These are phyloP conservation scores for Deakozyma indianensis DNA, from an alignment of 805 yeast species.

Conservation along the genomic window DNA sequence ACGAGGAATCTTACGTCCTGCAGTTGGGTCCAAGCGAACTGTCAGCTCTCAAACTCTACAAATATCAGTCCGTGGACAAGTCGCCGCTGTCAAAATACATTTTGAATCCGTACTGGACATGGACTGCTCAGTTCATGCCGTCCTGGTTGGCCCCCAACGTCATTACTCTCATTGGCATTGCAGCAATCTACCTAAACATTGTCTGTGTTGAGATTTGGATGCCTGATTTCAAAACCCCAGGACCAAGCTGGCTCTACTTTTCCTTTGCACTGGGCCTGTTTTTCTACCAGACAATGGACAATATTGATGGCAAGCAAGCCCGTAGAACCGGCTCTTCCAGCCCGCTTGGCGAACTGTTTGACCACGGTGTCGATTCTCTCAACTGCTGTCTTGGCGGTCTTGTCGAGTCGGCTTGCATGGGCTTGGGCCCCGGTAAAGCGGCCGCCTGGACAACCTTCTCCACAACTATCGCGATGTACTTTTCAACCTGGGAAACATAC, in stretches of 20 bases:
- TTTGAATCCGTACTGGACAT: conserved; percentile 70
- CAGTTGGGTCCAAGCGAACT: conserved; percentile 4
- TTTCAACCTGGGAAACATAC: conserved; percentile 92
- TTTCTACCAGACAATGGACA: conserved; percentile 89
- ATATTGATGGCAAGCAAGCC: conserved; percentile 93
- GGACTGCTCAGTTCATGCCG: conserved; percentile 65
- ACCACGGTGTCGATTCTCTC: conserved; percentile 65
- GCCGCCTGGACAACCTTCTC: conserved; percentile 66
- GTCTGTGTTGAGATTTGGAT: conserved; percentile 55
- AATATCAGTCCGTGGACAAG: conserved; percentile 51
- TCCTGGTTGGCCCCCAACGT: conserved; percentile 73
- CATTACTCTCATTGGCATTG: conserved; percentile 62
- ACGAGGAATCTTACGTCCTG: neutral
- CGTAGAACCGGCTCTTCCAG: conserved; percentile 91
- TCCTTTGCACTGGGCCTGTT: conserved; percentile 72
- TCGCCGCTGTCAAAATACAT: conserved; percentile 62
- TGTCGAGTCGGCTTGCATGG: conserved; percentile 61
- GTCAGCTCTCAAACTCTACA: conserved; percentile 16
- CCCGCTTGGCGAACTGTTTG: conserved; percentile 88
- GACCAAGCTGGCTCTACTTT: conserved; percentile 67
- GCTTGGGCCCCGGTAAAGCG: conserved; percentile 64
- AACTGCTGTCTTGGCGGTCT: conserved; percentile 72
- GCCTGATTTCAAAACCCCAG: conserved; percentile 42
- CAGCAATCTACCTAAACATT: conserved; percentile 54
- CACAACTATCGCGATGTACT: conserved; percentile 48